Evolutionary conservation across 352 stramenopile species (phyloP).

Genomic region (Globisporangium camurandrum): DNA sequence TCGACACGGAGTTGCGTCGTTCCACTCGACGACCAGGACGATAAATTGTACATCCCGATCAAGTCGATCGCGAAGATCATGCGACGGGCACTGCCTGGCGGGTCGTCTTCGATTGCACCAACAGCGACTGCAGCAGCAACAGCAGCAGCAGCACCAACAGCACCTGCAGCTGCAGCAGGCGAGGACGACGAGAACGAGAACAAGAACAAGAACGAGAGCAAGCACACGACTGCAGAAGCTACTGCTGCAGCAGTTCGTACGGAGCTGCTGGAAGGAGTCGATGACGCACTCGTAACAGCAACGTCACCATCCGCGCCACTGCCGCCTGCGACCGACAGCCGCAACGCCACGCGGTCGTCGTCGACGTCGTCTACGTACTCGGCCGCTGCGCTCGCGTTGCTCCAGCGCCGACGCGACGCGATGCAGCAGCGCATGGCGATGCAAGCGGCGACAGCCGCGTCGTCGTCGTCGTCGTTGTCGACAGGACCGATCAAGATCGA

Average conservation of each 20-base stretch:
- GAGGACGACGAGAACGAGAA: neutral
- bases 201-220: neutral
- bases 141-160: neutral
- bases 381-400: neutral
- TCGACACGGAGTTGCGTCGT: constrained; percentile 32
- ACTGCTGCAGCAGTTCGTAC: too few species aligned
- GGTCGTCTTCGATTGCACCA: too few species aligned
- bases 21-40: constrained; percentile 38
- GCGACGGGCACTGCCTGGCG: constrained; percentile 34
- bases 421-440: constrained; percentile 1
- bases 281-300: too few species aligned
- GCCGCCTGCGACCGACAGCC: too few species aligned
- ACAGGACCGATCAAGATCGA: constrained; percentile 50
- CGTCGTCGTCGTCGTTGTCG: neutral
- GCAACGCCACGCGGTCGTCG: constrained; percentile 2
- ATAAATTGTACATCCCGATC: constrained; percentile 69
- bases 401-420: too few species aligned
- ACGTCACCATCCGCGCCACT: neutral
- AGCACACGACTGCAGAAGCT: too few species aligned
- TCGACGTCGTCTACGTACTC: neutral
- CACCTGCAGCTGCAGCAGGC: neutral
- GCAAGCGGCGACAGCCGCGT: constrained; percentile 4
- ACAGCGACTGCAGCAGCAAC: neutral
- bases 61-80: constrained; percentile 75
- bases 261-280: neutral